Evolutionary conservation across 371 early-diverging fungal species (phyloP).

Genomic region (Rhizopus stolonifer): DNA sequence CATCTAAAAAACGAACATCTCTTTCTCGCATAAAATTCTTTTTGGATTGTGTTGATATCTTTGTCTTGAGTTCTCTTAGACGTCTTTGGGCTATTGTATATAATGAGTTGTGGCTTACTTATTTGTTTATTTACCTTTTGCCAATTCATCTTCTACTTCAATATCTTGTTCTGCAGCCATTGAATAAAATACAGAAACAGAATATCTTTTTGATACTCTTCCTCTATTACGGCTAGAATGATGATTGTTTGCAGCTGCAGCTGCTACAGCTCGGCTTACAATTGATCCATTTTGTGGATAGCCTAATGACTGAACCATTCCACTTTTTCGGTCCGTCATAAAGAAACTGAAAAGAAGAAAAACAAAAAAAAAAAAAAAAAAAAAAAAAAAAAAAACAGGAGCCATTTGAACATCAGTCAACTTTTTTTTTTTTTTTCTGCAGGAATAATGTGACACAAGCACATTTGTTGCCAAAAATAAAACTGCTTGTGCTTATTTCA

Average conservation of each 20-base stretch:
- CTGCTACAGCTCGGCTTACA: conserved; percentile 41
- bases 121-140: conserved; percentile 36
- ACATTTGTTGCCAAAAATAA: too few relatives aligned
- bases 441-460: too few relatives aligned
- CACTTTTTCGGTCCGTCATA: conserved; percentile 45
- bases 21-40: conserved; percentile 92
- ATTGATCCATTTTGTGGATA: conserved; percentile 36
- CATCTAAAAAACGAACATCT: conserved; percentile 91
- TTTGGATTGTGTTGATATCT: conserved; percentile 92
- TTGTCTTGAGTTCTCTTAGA: conserved; percentile 81
- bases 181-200: conserved; percentile 84
- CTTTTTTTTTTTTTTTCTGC: too few relatives aligned
- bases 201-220: conserved; percentile 65
- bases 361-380: neutral
- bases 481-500: too few relatives aligned
- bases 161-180: conserved; percentile 92
- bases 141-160: conserved; percentile 93
- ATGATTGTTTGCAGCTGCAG: conserved; percentile 41
- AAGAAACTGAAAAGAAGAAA: neutral
- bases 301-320: conserved; percentile 41
- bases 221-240: conserved; percentile 26
- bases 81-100: conserved; percentile 68
- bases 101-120: neutral
- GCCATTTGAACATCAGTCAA: too few relatives aligned
- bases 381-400: neutral